Evolutionary conservation across 73 alveolate species (phyloP).

Genomic region (Tetrahymena thermophila): DNA sequence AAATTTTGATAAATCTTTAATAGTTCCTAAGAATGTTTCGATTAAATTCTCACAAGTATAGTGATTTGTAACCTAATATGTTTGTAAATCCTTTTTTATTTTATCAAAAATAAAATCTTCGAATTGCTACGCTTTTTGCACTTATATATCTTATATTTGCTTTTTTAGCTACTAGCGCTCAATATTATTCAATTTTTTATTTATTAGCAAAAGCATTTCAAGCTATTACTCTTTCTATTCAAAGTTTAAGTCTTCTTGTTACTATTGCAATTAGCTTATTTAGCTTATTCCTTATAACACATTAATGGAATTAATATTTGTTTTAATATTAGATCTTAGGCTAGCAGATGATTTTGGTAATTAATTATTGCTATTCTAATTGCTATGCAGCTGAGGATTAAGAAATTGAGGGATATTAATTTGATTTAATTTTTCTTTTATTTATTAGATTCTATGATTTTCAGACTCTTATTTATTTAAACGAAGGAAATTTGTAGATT

Average conservation of each 20-base stretch:
- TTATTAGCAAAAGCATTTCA: background rate
- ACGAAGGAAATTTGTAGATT: background rate
- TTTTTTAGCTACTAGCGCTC: background rate
- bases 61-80: background rate
- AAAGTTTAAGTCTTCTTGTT: background rate
- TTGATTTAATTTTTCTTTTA: background rate
- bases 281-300: background rate
- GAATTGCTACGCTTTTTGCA: background rate
- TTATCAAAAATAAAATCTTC: background rate
- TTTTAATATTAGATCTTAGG: background rate
- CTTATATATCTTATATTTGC: background rate
- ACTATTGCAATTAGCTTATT: background rate
- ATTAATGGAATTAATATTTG: no score
- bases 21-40: background rate
- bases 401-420: background rate
- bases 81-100: background rate
- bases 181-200: background rate
- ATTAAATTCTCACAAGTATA: background rate
- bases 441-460: background rate
- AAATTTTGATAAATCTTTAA: background rate
- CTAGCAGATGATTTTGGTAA: background rate
- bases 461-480: background rate
- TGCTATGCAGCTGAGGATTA: background rate
- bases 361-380: background rate
- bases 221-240: background rate